Conservation (phyloP, 225 moss, liverwort and hornwort genomes). For the Takakia lepidozioides region DNA sequence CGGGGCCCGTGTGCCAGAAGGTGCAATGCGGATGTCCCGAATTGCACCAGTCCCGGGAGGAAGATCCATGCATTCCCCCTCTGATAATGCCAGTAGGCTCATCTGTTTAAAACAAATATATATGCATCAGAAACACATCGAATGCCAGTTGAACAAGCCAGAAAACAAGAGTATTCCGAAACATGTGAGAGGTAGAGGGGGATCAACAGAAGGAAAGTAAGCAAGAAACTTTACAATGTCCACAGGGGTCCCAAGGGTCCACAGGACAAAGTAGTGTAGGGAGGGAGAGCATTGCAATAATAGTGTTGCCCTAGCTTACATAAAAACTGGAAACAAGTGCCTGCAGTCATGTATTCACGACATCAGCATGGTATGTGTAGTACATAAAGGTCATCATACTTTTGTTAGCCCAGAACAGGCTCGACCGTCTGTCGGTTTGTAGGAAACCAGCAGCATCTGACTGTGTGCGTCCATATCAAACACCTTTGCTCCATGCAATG, state of each 20-base stretch:
- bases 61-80: constrained; percentile 49
- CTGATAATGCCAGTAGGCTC: constrained; percentile 49
- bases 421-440: constrained; percentile 36
- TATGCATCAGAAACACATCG: background rate
- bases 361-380: too few species aligned
- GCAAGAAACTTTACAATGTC: too few species aligned
- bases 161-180: background rate
- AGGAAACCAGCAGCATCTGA: constrained; percentile 59
- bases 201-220: too few species aligned
- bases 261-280: too few species aligned
- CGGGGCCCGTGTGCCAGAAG: constrained; percentile 51
- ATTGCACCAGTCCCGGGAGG: constrained; percentile 59
- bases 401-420: constrained; percentile 65
- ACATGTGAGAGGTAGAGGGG: too few species aligned
- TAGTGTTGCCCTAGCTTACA: too few species aligned
- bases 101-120: constrained; percentile 22
- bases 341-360: too few species aligned
- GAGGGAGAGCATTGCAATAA: too few species aligned
- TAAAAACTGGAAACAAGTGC: too few species aligned
- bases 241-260: too few species aligned
- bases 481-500: constrained; percentile 70
- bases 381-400: too few species aligned
- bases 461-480: constrained; percentile 82
- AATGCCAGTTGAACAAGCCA: background rate
- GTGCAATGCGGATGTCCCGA: constrained; percentile 79